Percentiles rank a stretch among this genome's conserved stretches.
Conservation (phyloP, 2,329 filamentous ascomycete species). For the Talaromyces sp. region DNA sequence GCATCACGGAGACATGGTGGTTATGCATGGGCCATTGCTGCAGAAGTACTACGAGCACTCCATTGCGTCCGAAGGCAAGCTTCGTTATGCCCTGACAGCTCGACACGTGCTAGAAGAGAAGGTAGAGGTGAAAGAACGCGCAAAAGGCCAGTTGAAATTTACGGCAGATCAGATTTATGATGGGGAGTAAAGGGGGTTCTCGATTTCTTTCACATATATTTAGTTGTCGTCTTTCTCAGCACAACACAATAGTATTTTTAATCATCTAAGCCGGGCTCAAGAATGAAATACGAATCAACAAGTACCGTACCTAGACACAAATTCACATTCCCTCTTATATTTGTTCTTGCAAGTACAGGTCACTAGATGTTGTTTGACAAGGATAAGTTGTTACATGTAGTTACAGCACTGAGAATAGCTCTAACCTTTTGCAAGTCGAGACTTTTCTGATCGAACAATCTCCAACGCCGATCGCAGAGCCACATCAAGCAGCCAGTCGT, state of each 20-base stretch:
- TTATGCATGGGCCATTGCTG: slow-evolving; percentile 56
- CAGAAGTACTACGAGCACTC: slow-evolving; percentile 54
- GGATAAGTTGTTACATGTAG: not conserved
- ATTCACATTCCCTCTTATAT: not conserved
- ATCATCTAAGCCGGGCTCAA: too few species aligned
- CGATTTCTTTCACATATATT: not conserved
- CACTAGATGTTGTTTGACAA: not conserved
- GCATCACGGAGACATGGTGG: slow-evolving; percentile 55
- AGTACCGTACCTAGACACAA: not conserved
- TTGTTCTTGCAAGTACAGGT: not conserved
- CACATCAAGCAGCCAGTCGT: not conserved
- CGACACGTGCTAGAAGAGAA: slow-evolving; percentile 31
- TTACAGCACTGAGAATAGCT: not conserved
- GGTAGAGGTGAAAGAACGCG: slow-evolving; percentile 22
- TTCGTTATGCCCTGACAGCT: slow-evolving; percentile 38
- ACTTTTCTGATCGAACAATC: not conserved
- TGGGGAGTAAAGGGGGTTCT: slow-evolving; percentile 23
- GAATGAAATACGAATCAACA: too few species aligned
- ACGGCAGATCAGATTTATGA: slow-evolving; percentile 28
- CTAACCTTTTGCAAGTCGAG: not conserved
- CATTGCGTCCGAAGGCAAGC: slow-evolving; percentile 28
- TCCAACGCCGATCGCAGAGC: not conserved
- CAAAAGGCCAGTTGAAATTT: slow-evolving; percentile 30
- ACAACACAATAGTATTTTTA: not conserved
- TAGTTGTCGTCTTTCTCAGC: not conserved